Evolutionary conservation across 495 filamentous ascomycete species (phyloP), one percentile per base, ranked within the genome.

Genomic region (Podospora australis): DNA sequence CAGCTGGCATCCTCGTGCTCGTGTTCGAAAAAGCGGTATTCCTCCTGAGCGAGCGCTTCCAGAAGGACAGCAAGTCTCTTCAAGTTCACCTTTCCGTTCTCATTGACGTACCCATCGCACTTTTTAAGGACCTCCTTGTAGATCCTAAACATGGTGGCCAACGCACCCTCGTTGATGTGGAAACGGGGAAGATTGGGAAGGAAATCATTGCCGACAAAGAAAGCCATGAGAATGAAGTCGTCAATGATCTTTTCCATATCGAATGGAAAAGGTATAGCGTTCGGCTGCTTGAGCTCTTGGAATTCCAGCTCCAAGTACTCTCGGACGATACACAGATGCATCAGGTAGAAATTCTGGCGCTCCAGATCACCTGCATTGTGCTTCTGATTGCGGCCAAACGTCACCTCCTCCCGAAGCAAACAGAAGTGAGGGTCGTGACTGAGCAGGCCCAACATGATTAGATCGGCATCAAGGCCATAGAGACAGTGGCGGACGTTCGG

Each of bases 171-270:
- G 67, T 99, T 99, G 68, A 99, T 99, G 69, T 97, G 94, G 50
- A 99, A 70, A 53, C 94, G 87, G 2, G 94, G 94, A 43, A 99
- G 72, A 68, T 97, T 96, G 3, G 94, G 94, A 58, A 99, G 77
- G 69, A 99, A 99, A 70, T 99, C 94, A 65, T 99, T 99, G 63
- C 94, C 94, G 62, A 99, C 89, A 62, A 99, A 99, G 72, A 99
- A 99, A 24, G 89, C 90, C 87, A 99, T 95, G 34, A 99, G 78
- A 61, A 99, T 97, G 67, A 99, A 97, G 72, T 99, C 92, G 58
- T 99, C 94, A 67, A 99, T 96, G 54, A 97, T 80, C 50, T 85
- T 81, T 66, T 99, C 94, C 84, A 97, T 85, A 56, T 99, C 87
- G 60, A 92, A 98, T 19, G 78, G 72, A 54, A 96, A 88, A 23